These are phyloP conservation scores for Psilocybe tampanensis DNA, from an alignment of 768 basidiomycete species.

Conservation along the genomic window DNA sequence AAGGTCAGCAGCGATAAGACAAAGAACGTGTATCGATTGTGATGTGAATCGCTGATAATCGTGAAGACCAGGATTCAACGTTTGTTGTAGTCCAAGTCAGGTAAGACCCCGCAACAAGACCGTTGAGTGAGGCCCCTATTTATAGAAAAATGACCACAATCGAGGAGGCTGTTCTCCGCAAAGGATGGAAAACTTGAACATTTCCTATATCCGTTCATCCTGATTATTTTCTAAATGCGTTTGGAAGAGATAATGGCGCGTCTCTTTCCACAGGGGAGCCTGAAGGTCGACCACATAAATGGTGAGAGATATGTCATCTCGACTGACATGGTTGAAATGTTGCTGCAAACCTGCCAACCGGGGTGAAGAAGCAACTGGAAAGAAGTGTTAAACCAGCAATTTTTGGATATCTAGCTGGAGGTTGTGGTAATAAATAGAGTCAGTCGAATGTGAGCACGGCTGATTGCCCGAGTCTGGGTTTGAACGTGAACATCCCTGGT, in stretches of 20 bases:
- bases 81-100: neutral
- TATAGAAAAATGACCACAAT: neutral
- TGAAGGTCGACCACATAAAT: too few species aligned
- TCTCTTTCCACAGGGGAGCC: too few species aligned
- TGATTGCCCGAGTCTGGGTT: conserved; percentile 10
- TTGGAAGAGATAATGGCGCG: too few species aligned
- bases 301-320: too few species aligned
- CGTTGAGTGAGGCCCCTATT: neutral
- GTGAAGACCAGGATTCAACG: neutral
- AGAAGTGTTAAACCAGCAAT: too few species aligned
- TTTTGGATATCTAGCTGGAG: too few species aligned
- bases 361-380: too few species aligned
- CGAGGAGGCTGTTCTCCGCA: neutral
- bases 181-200: neutral
- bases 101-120: neutral
- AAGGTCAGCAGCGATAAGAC: conserved; percentile 6
- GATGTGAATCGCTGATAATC: conserved; percentile 8
- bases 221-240: too few species aligned
- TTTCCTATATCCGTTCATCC: neutral
- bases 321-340: too few species aligned
- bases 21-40: conserved; percentile 20
- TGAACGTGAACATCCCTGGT: neutral
- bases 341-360: too few species aligned
- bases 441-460: neutral
- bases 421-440: too few species aligned